Base-by-base conservation (phyloP, 2,329 filamentous ascomycete species). In the Zasmidium citrigriseum region DNA sequence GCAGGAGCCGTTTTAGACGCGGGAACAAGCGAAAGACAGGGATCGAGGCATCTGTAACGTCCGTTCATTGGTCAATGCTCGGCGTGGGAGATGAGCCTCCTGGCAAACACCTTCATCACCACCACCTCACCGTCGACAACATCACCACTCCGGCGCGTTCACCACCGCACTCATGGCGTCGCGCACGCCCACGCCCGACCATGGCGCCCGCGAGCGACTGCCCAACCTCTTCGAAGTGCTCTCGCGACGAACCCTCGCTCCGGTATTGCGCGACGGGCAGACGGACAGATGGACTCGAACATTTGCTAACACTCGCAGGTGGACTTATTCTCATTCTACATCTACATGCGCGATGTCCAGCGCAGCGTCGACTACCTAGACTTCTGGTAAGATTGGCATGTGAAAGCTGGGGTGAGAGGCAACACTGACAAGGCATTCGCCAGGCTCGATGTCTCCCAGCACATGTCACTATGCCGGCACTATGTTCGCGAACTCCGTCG, bases 301-400 rank as follows among this genome's bases (percentile, higher is more conserved):
- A 12, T 18, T 3, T 44, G 38, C 51, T 63, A 55, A 63, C 56
- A 46, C 10, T 27, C 3, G 46, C 63, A 65, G 64, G 93, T 99
- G 58, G 96, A 99, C 72, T 82, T 99, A 11, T 99, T 96, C 76
- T 97, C 93, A 1, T 99, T 99, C 80, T 99, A 99, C 78, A 99
- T 99, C 69, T 99, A 96, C 78, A 99, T 99, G 95, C 87, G 95
- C 70, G 96, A 99, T 75, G 93, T 97, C 77, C 95, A 99, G 76
- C 87, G 93, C 74, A 97, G 93, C 7, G 95, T 99, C 12, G 95
- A 99, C 72, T 99, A 99, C 70, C 81, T 99, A 45, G 95, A 99
- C 74, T 99, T 99, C 77, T 99, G 96, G 95, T 98, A 80, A 58
- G 86, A 34, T 34, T 34, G 14, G 7, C 7, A 14, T 34, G 47